phyloP scores from a whole-genome alignment of 805 yeast species.

The Debaryomyces prosopidis region DNA sequence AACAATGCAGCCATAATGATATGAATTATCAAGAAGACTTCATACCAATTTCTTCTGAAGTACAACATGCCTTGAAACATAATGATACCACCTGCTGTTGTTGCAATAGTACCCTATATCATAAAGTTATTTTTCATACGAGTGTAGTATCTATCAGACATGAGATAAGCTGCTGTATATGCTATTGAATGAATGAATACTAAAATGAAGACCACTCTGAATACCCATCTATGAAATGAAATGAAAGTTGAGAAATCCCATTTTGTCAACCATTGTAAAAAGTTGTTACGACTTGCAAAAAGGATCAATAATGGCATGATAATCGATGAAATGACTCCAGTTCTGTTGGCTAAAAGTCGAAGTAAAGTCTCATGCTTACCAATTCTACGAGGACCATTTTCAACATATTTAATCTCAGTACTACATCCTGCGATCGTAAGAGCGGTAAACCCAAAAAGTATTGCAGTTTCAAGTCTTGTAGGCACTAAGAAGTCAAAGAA shows the following conservation, averaged over 20 bases:
- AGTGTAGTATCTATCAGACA: constrained; percentile 8
- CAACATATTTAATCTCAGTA: constrained; percentile 16
- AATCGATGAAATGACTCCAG: constrained; percentile 50
- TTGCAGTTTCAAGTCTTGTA: constrained; percentile 34
- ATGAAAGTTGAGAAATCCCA: constrained; percentile 50
- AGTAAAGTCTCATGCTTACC: constrained; percentile 17
- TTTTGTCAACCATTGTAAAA: constrained; percentile 60
- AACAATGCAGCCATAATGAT: constrained; percentile 37
- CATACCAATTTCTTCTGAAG: constrained; percentile 39
- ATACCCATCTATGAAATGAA: constrained; percentile 48
- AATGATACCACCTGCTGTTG: constrained; percentile 32
- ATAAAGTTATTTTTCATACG: constrained; percentile 20
- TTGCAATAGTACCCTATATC: constrained; percentile 38
- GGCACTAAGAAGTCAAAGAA: constrained; percentile 31
- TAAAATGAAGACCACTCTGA: constrained; percentile 29
- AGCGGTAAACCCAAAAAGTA: constrained; percentile 19
- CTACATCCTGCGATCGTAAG: constrained; percentile 17
- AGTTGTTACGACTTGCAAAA: constrained; percentile 64
- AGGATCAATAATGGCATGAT: constrained; percentile 52
- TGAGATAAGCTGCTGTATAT: constrained; percentile 17
- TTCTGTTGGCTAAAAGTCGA: constrained; percentile 47
- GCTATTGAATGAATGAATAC: constrained; percentile 31
- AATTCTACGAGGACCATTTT: constrained; percentile 26
- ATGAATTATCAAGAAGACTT: constrained; percentile 34
- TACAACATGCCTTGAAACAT: constrained; percentile 31